Percentiles rank a stretch among this genome's conserved stretches.
Conservation (phyloP, 257 asterid species). For the Nicotiana otophora region DNA sequence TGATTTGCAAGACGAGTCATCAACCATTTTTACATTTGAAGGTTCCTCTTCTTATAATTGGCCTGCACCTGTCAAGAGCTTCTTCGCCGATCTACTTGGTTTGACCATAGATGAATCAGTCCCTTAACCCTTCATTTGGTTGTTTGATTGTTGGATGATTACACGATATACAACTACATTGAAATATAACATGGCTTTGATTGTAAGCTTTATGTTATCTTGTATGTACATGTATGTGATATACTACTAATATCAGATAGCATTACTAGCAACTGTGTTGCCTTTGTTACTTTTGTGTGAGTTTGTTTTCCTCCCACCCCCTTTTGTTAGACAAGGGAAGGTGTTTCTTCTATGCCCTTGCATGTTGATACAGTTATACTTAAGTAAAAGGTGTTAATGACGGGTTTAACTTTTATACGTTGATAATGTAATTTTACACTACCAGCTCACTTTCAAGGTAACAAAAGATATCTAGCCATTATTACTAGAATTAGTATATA, state of each 20-base stretch:
- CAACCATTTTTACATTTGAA: slow-evolving; percentile 8
- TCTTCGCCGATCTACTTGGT: slow-evolving; percentile 39
- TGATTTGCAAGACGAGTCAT: slow-evolving; percentile 2
- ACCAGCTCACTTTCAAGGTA: too few species aligned
- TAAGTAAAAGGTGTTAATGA: too few species aligned
- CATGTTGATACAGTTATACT: too few species aligned
- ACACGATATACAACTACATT: neutral
- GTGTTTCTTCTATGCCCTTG: neutral
- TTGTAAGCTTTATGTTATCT: too few species aligned
- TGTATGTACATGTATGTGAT: neutral
- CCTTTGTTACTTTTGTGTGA: neutral
- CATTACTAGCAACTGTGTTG: neutral
- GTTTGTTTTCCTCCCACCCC: neutral
- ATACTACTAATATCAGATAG: neutral
- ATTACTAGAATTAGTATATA: too few species aligned
- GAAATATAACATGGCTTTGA: neutral
- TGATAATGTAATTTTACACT: too few species aligned
- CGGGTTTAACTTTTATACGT: too few species aligned
- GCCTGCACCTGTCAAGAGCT: slow-evolving; percentile 33
- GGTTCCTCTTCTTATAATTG: slow-evolving; percentile 31
- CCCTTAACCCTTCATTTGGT: neutral
- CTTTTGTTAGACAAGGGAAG: neutral
- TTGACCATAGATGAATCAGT: slow-evolving; percentile 16
- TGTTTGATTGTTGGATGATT: neutral
- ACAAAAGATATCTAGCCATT: too few species aligned